Conservation (phyloP, 768 basidiomycete species). For the Termitomyces sp. region DNA sequence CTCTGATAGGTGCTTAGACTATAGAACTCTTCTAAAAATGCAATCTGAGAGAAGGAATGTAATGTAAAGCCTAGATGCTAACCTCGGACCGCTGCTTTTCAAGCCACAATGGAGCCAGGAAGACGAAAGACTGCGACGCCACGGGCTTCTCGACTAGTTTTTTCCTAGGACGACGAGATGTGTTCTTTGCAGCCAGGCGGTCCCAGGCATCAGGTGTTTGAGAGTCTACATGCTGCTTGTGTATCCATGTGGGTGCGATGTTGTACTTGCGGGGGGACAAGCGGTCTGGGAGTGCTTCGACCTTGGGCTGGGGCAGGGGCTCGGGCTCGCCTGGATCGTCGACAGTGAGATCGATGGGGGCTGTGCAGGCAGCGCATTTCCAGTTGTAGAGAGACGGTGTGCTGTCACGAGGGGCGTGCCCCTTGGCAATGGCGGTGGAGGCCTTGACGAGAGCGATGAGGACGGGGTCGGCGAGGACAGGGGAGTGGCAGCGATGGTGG, state of each 20-base stretch:
- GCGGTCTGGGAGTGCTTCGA: neutral
- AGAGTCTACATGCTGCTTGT: conserved; percentile 7
- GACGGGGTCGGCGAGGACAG: conserved; percentile 25
- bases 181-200: conserved; percentile 1
- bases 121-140: neutral
- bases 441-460: conserved; percentile 26
- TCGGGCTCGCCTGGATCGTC: conserved; percentile 2
- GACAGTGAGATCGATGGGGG: conserved; percentile 4
- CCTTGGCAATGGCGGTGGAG: conserved; percentile 8
- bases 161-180: neutral
- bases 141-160: neutral
- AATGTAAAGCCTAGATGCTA: neutral
- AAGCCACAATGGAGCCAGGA: conserved; percentile 6
- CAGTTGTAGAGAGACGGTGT: conserved; percentile 13
- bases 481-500: conserved; percentile 36
- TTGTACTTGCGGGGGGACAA: conserved; percentile 8
- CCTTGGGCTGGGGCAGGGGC: neutral
- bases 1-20: neutral
- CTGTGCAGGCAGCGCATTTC: conserved; percentile 17
- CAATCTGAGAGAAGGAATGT: neutral
- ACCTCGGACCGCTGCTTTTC: neutral
- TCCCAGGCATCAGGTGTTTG: conserved; percentile 1
- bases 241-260: conserved; percentile 15
- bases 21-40: neutral
- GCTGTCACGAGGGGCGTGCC: conserved; percentile 1